phyloP scores from a whole-genome alignment of 108 stramenopile species.

The Mediolabrus comicus region DNA sequence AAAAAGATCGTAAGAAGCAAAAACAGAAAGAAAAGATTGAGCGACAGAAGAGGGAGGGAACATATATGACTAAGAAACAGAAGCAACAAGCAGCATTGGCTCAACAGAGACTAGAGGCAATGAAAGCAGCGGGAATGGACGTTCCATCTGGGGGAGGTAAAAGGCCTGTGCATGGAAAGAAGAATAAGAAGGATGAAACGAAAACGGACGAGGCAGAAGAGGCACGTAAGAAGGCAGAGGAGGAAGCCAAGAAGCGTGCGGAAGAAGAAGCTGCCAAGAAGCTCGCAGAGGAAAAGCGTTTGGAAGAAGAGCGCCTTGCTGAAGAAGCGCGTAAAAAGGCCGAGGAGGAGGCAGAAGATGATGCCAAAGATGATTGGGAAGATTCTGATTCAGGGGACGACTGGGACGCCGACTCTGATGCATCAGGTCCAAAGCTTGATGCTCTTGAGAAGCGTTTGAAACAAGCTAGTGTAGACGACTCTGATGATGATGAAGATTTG shows the following conservation, averaged over 20 bases:
- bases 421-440: conserved; percentile 70
- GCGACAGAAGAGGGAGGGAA: conserved; percentile 87
- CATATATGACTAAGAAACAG: conserved; percentile 92
- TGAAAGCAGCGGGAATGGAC: conserved; percentile 87
- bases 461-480: conserved; percentile 47
- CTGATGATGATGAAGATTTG: conserved; percentile 82
- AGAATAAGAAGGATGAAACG: conserved; percentile 18
- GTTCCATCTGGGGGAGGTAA: conserved; percentile 25
- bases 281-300: conserved; percentile 16
- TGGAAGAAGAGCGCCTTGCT: conserved; percentile 31
- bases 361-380: conserved; percentile 68
- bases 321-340: conserved; percentile 40
- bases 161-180: conserved; percentile 44
- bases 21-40: conserved; percentile 90
- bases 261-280: conserved; percentile 37
- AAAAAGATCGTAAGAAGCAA: conserved; percentile 73
- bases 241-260: conserved; percentile 10
- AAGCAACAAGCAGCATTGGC: conserved; percentile 76
- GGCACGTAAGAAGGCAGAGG: conserved; percentile 27
- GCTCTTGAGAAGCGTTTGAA: conserved; percentile 73
- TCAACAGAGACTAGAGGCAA: conserved; percentile 74
- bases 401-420: conserved; percentile 78
- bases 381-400: conserved; percentile 82
- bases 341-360: conserved; percentile 42
- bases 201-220: conserved; percentile 22